Conservation (phyloP, 257 asterid species). For the Solanum piurae region DNA sequence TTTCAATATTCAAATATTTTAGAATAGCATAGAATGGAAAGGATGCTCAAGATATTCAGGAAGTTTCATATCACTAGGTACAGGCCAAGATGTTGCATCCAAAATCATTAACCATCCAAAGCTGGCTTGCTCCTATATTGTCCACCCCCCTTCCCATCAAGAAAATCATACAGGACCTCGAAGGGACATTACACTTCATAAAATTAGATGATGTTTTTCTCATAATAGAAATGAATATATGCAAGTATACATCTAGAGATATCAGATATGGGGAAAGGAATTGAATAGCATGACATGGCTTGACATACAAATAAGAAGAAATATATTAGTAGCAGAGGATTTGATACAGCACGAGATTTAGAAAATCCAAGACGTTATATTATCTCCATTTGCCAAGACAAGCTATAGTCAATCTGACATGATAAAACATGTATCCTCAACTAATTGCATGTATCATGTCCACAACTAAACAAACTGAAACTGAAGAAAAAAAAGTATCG, state of each 20-base stretch:
- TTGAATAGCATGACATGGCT: background rate
- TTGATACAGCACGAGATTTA: background rate
- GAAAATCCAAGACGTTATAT: background rate
- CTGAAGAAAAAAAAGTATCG: conserved; percentile 11
- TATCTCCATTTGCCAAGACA: background rate
- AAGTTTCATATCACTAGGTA: background rate
- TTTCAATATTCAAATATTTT: background rate
- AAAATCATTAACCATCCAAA: background rate
- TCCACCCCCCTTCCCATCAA: background rate
- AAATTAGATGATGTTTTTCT: background rate
- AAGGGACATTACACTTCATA: background rate
- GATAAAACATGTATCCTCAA: conserved; percentile 2
- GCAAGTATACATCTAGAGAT: background rate
- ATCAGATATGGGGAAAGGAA: background rate
- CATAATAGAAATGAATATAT: background rate
- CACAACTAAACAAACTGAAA: background rate
- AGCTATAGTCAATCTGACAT: background rate
- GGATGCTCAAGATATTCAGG: background rate
- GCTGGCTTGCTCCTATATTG: background rate
- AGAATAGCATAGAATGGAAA: background rate
- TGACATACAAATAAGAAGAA: background rate
- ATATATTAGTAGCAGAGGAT: background rate
- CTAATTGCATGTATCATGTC: background rate
- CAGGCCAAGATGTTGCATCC: background rate
- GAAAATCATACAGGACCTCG: background rate